These are phyloP conservation scores for Chytridiales sp. DNA, from an alignment of 371 early-diverging fungal genomes.

Conservation along the genomic window DNA sequence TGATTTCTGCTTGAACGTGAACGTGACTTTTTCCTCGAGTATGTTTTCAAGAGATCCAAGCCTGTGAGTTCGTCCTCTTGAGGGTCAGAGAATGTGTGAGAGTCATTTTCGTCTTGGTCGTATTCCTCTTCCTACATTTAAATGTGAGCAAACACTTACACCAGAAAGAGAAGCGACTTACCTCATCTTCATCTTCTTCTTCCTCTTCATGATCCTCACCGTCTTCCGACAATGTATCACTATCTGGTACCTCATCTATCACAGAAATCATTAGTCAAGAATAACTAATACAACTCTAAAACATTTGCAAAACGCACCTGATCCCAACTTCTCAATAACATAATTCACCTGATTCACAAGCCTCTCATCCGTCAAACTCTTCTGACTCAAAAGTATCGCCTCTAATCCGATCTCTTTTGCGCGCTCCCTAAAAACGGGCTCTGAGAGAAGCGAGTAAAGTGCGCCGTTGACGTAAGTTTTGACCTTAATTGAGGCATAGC, in stretches of 20 bases:
- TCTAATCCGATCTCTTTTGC: conserved; percentile 38
- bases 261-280: background rate
- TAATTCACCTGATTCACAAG: conserved; percentile 38
- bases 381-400: conserved; percentile 29
- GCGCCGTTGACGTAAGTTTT: conserved; percentile 53
- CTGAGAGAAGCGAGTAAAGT: conserved; percentile 42
- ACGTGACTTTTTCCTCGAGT: background rate
- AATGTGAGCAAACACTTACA: background rate
- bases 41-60: background rate
- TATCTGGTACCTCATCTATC: background rate
- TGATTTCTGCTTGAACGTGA: background rate
- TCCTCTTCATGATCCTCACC: conserved; percentile 18
- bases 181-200: conserved; percentile 23
- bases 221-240: conserved; percentile 14
- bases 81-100: background rate
- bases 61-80: background rate
- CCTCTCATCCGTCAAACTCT: conserved; percentile 23
- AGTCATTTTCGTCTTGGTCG: conserved; percentile 12
- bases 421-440: conserved; percentile 32
- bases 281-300: background rate
- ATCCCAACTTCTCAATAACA: conserved; percentile 35
- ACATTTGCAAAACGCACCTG: conserved; percentile 18
- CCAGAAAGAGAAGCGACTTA: background rate
- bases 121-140: background rate
- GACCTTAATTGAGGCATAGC: conserved; percentile 30